A percentile compares a stretch with the other conserved stretches of the same genome.
These are phyloP conservation scores for Coprinopsis cinerea DNA, from an alignment of 768 basidiomycete genomes.

Conservation along the genomic window DNA sequence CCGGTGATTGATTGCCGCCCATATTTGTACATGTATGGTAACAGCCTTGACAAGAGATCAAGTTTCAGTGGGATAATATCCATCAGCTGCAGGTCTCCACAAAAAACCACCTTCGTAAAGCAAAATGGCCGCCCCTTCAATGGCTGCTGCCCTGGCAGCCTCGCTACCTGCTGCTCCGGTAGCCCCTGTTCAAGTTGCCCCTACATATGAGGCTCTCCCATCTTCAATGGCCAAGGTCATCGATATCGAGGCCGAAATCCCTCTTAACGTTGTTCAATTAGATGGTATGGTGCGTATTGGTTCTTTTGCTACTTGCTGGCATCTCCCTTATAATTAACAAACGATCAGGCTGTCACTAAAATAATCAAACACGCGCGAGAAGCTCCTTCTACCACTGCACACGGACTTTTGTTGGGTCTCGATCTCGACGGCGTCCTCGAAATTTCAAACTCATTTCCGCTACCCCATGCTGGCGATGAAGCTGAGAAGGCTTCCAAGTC, in stretches of 20 bases:
- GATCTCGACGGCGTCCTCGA: constrained; percentile 90
- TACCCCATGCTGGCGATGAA: constrained; percentile 70
- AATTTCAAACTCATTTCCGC: constrained; percentile 84
- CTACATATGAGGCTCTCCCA: constrained; percentile 82
- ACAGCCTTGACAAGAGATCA: constrained; percentile 14
- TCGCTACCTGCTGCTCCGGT: constrained; percentile 64
- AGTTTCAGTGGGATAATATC: not conserved
- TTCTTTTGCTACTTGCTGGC: not conserved
- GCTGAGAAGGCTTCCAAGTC: constrained; percentile 79
- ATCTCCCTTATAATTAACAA: not conserved
- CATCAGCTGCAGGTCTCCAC: not conserved
- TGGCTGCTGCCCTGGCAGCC: constrained; percentile 91
- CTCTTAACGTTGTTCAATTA: constrained; percentile 72
- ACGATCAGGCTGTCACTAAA: constrained; percentile 76
- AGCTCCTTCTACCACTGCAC: constrained; percentile 61
- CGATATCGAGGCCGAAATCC: constrained; percentile 89
- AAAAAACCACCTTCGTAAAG: constrained; percentile 7
- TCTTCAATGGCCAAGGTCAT: constrained; percentile 89
- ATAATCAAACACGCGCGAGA: constrained; percentile 91
- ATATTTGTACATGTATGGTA: constrained; percentile 28
- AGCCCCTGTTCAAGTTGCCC: constrained; percentile 54
- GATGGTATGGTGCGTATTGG: constrained; percentile 72
- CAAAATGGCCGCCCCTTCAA: constrained; percentile 69
- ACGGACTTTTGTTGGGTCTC: constrained; percentile 84
- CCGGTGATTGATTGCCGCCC: not conserved